Conservation (phyloP, 2,329 filamentous ascomycete genomes). For the Colletotrichum acutatum region DNA sequence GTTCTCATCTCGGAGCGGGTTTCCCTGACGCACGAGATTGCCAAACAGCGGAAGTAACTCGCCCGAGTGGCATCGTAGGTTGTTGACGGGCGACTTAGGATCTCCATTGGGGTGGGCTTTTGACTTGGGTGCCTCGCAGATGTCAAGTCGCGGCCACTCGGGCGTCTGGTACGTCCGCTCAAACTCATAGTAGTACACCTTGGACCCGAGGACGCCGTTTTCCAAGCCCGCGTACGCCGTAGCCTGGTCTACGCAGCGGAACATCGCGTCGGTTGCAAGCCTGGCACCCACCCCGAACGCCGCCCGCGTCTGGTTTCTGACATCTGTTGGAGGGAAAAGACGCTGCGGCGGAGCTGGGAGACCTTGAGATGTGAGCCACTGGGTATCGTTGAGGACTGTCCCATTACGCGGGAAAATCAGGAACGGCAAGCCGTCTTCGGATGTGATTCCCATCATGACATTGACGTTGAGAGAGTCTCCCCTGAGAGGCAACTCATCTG, state of each 20-base stretch:
- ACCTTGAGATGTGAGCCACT: conserved; percentile 47
- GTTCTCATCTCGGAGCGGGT: conserved; percentile 51
- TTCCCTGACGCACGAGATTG: conserved; percentile 45
- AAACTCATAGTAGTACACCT: conserved; percentile 69
- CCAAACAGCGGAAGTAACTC: conserved; percentile 57
- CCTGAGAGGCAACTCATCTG: conserved; percentile 58
- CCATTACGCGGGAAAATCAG: conserved; percentile 46
- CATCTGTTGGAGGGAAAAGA: conserved; percentile 61
- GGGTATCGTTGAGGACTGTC: conserved; percentile 48
- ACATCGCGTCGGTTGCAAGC: conserved; percentile 67
- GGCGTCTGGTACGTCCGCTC: conserved; percentile 65
- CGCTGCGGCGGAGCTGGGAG: conserved; percentile 46
- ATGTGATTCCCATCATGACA: conserved; percentile 66
- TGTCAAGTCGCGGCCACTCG: conserved; percentile 63
- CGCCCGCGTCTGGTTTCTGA: conserved; percentile 60
- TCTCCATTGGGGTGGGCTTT: conserved; percentile 53
- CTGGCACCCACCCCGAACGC: conserved; percentile 66
- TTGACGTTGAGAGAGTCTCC: conserved; percentile 59
- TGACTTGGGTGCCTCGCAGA: conserved; percentile 51
- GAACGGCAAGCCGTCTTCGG: conserved; percentile 67
- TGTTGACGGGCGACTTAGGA: conserved; percentile 43
- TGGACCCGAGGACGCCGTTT: conserved; percentile 54
- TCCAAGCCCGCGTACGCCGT: conserved; percentile 62
- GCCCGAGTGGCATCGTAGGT: conserved; percentile 61
- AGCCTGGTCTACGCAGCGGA: conserved; percentile 69